Conservation (phyloP, 176 grass and related monocot genomes). For the Cenchrus purpureus region DNA sequence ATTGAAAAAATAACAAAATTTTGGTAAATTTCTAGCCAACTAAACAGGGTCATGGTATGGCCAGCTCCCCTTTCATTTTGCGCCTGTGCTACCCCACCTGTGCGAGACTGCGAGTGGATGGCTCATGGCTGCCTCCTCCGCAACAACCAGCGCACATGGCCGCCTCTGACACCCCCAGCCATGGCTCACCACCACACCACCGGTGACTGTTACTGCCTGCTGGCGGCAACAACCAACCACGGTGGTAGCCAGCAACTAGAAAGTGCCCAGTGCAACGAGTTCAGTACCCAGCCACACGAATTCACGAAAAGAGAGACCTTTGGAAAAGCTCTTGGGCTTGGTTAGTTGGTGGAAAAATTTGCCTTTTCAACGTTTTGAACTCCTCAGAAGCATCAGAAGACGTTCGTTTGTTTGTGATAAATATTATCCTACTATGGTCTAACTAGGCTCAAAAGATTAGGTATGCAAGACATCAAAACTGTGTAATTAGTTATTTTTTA, state of each 20-base stretch:
- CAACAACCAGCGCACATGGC: slow-evolving; percentile 40
- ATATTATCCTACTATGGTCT: no score
- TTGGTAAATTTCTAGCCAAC: no score
- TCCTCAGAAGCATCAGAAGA: no score
- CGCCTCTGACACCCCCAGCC: slow-evolving; percentile 30
- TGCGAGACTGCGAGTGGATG: slow-evolving; percentile 17
- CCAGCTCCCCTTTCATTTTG: not conserved
- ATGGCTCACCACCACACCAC: not conserved
- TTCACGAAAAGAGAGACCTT: not conserved
- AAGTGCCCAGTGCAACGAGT: not conserved
- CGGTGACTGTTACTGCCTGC: slow-evolving; percentile 18
- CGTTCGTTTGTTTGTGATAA: no score
- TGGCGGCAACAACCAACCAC: not conserved
- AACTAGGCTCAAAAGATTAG: no score
- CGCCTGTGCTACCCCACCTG: not conserved
- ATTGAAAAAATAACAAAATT: no score
- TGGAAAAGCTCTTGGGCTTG: not conserved
- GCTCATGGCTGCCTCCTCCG: slow-evolving; percentile 29
- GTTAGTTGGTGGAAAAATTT: no score
- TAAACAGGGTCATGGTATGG: no score
- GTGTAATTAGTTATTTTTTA: no score
- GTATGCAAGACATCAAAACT: no score
- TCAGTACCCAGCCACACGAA: not conserved
- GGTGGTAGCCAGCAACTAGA: not conserved
- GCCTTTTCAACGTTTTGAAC: no score